phyloP scores from a whole-genome alignment of 768 basidiomycete genomes.

The Lentinula aciculospora region DNA sequence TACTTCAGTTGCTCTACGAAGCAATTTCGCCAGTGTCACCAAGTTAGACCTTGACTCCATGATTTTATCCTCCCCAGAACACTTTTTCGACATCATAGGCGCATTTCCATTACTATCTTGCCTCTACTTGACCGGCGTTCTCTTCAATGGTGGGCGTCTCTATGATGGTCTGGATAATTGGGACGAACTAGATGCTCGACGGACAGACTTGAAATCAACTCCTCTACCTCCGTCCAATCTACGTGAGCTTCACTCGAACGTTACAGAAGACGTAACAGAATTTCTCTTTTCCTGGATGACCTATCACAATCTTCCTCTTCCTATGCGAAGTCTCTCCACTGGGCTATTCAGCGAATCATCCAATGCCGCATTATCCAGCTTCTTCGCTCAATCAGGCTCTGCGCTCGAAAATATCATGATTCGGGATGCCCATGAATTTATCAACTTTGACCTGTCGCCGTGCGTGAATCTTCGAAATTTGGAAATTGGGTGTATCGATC shows the following conservation, averaged over 20 bases:
- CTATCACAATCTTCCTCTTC: background rate
- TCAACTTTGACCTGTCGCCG: background rate
- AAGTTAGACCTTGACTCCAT: background rate
- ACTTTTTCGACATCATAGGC: background rate
- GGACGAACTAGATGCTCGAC: background rate
- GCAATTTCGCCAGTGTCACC: background rate
- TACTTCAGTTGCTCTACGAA: background rate
- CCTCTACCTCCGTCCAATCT: background rate
- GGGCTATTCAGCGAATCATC: background rate
- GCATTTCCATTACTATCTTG: background rate
- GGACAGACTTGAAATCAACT: background rate
- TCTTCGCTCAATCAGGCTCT: background rate
- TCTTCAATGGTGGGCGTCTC: background rate
- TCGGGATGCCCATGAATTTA: background rate
- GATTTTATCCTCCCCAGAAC: background rate
- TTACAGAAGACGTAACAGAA: background rate
- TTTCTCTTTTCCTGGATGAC: background rate
- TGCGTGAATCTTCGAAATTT: background rate
- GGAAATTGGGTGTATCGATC: background rate
- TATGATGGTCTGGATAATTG: background rate
- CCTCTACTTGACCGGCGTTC: background rate
- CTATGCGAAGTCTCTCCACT: background rate
- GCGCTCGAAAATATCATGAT: background rate
- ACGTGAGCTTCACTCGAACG: background rate
- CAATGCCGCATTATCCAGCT: background rate